A percentile compares a stretch with the other conserved stretches of the same genome.
phyloP scores from a whole-genome alignment of 2,329 filamentous ascomycete species.

The Ramichloridium luteum region DNA sequence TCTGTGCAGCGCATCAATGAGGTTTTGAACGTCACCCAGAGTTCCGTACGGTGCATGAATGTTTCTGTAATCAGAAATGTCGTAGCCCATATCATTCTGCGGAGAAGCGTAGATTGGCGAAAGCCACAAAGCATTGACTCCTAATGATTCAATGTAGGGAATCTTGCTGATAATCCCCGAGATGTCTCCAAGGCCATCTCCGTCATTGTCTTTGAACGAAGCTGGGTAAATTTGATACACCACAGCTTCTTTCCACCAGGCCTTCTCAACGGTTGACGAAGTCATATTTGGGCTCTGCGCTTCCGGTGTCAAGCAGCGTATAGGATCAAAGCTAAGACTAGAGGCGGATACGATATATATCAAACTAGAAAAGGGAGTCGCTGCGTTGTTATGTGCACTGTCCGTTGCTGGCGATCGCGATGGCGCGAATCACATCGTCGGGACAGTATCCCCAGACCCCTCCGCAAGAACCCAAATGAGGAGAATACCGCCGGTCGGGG shows the following conservation, averaged over 20 bases:
- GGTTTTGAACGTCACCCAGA: conserved; percentile 33
- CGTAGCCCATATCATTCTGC: conserved; percentile 44
- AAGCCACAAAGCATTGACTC: conserved; percentile 55
- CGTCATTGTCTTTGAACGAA: conserved; percentile 46
- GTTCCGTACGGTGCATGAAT: conserved; percentile 38
- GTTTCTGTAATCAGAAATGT: conserved; percentile 36
- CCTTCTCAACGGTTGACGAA: too few species aligned
- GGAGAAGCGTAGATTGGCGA: conserved; percentile 45
- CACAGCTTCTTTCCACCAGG: conserved; percentile 29
- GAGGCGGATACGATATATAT: too few species aligned
- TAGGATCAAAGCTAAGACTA: too few species aligned
- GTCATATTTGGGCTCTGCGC: too few species aligned
- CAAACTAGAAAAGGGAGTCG: too few species aligned
- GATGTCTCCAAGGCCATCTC: conserved; percentile 52
- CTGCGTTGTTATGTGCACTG: too few species aligned
- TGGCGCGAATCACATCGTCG: too few species aligned
- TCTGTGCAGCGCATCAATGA: conserved; percentile 33
- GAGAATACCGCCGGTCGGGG: too few species aligned
- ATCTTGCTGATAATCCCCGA: conserved; percentile 52
- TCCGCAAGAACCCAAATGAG: too few species aligned
- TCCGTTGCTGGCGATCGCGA: too few species aligned
- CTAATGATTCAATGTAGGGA: conserved; percentile 51
- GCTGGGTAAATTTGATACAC: conserved; percentile 45
- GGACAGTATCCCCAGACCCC: too few species aligned
- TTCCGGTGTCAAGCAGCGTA: too few species aligned